A percentile compares a stretch with the other conserved stretches of the same genome.
Conservation (phyloP, 2,329 filamentous ascomycete genomes). For the Paramyrothecium roridum region DNA sequence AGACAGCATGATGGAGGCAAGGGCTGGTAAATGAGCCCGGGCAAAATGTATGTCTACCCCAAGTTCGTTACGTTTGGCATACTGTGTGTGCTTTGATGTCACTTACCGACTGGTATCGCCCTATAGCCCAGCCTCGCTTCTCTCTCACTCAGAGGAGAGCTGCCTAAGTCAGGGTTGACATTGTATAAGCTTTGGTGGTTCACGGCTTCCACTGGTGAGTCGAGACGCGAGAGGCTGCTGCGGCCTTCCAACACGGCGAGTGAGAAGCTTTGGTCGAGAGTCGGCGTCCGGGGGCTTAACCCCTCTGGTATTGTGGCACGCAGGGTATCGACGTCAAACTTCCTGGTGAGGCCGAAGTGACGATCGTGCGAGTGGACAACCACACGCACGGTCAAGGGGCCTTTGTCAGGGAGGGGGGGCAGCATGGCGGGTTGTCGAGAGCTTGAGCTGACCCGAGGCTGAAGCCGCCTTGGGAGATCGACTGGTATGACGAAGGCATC, state of each 20-base stretch:
- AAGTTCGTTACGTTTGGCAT: neutral
- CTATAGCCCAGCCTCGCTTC: neutral
- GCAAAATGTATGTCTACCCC: slow-evolving; percentile 25
- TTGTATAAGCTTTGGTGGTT: neutral
- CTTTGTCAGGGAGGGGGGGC: slow-evolving; percentile 1
- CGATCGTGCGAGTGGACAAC: slow-evolving; percentile 29
- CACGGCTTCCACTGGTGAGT: neutral
- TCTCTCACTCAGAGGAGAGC: neutral
- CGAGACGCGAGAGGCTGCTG: neutral
- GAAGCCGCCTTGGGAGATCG: slow-evolving; percentile 11
- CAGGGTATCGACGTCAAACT: slow-evolving; percentile 47
- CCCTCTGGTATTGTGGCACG: slow-evolving; percentile 41
- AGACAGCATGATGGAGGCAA: slow-evolving; percentile 53
- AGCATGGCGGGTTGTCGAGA: neutral
- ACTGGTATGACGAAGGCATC: slow-evolving; percentile 18
- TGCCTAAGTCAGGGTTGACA: neutral
- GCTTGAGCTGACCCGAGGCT: neutral
- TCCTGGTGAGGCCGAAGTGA: slow-evolving; percentile 45
- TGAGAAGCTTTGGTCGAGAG: neutral
- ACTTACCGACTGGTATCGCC: neutral
- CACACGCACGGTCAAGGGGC: slow-evolving; percentile 20
- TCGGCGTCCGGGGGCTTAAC: slow-evolving; percentile 5
- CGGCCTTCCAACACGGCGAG: neutral
- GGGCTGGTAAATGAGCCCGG: slow-evolving; percentile 42
- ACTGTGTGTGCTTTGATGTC: neutral